Percentiles rank a stretch among this genome's conserved stretches.
Evolutionary conservation across 805 yeast genomes (phyloP).

Genomic region (Saturnispora hagleri): DNA sequence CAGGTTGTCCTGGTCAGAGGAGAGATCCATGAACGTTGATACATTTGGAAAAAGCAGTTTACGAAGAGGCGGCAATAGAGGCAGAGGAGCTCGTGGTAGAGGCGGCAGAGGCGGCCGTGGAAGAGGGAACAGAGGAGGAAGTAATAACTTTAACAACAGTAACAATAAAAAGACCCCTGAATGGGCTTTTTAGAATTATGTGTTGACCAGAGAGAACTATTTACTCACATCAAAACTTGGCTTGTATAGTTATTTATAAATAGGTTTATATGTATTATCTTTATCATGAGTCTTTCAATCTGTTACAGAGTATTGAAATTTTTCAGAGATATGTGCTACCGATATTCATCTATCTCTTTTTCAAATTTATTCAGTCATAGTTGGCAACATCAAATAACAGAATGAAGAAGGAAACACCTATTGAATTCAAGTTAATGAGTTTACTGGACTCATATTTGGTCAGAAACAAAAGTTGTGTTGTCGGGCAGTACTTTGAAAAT

Average conservation of each 20-base stretch:
- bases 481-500: neutral
- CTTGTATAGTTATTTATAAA: neutral
- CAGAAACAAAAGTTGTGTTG: neutral
- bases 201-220: neutral
- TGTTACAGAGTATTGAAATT: neutral
- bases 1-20: slow-evolving; percentile 60
- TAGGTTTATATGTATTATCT: neutral
- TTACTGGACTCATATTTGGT: neutral
- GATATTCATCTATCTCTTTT: neutral
- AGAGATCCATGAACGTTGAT: slow-evolving; percentile 63
- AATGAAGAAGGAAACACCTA: neutral
- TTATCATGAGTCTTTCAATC: neutral
- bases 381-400: neutral
- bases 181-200: slow-evolving; percentile 17
- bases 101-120: slow-evolving; percentile 38
- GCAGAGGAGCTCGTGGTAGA: slow-evolving; percentile 40
- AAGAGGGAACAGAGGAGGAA: slow-evolving; percentile 26
- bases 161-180: slow-evolving; percentile 16
- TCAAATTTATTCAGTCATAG: neutral
- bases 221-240: neutral
- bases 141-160: slow-evolving; percentile 8
- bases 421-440: neutral
- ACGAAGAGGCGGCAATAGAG: slow-evolving; percentile 14
- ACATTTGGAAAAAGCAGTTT: slow-evolving; percentile 65
- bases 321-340: neutral